These are phyloP conservation scores for Pichia cabralensis DNA, from an alignment of 805 yeast genomes.

Conservation along the genomic window DNA sequence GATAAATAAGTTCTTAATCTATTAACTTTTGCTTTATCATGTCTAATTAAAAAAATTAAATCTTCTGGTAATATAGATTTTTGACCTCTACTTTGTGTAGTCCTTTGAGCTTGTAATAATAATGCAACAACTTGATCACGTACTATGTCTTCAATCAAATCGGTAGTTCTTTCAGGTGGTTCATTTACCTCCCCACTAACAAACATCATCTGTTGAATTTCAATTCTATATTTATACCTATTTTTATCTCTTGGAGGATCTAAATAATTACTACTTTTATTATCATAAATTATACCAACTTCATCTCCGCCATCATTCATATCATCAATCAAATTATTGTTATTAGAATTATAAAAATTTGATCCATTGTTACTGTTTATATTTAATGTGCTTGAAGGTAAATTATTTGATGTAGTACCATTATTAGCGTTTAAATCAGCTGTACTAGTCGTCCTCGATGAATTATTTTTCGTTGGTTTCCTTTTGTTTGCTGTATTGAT, in stretches of 20 bases:
- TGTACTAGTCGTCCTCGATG: background rate
- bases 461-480: background rate
- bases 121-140: conserved; percentile 90
- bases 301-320: background rate
- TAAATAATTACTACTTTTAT: background rate
- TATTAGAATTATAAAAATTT: background rate
- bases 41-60: conserved; percentile 82
- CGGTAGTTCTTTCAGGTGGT: conserved; percentile 85
- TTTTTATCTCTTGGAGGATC: conserved; percentile 17
- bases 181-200: conserved; percentile 93
- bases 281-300: no score
- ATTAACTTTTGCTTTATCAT: conserved; percentile 89
- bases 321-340: background rate
- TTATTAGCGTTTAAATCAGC: background rate
- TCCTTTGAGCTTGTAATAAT: conserved; percentile 58
- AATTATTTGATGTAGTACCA: background rate
- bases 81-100: conserved; percentile 73
- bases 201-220: conserved; percentile 99
- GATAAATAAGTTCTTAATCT: conserved; percentile 82
- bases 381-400: background rate
- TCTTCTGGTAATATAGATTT: conserved; percentile 86
- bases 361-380: background rate
- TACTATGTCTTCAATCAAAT: conserved; percentile 91
- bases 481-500: no score
- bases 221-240: conserved; percentile 73